Percentiles rank a stretch among this genome's conserved stretches.
Evolutionary conservation across 192 early-diverging fungal genomes (phyloP).

Genomic region (Podila epigama): DNA sequence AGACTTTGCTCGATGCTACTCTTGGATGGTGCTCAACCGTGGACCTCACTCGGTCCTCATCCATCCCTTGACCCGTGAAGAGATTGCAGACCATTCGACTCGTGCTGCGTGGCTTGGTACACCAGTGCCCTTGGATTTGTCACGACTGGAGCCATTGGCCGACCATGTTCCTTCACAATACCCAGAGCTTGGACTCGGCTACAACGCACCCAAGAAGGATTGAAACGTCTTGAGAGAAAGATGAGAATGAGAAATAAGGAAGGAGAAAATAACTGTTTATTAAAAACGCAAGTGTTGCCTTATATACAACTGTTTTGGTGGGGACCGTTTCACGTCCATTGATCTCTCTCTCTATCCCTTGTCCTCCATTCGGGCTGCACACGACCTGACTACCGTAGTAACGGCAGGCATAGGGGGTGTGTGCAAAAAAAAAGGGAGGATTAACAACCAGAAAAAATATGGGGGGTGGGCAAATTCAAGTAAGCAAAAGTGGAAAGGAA

Average conservation of each 20-base stretch:
- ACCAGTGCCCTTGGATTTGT: constrained; percentile 57
- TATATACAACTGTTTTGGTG: too few species aligned
- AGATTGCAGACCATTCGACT: constrained; percentile 63
- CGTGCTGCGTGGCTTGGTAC: constrained; percentile 67
- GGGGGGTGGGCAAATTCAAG: too few species aligned
- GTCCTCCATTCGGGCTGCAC: too few species aligned
- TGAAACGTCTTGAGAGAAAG: background rate
- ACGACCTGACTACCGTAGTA: too few species aligned
- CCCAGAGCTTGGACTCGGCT: constrained; percentile 68
- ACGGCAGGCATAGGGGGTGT: too few species aligned
- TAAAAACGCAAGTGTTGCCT: constrained; percentile 2
- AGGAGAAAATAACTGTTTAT: too few species aligned
- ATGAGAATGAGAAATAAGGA: too few species aligned
- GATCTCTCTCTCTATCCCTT: too few species aligned
- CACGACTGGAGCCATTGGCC: constrained; percentile 20
- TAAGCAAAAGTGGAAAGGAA: too few species aligned
- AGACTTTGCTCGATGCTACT: constrained; percentile 62
- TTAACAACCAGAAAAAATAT: too few species aligned
- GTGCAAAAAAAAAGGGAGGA: too few species aligned
- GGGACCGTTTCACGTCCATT: too few species aligned
- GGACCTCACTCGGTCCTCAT: constrained; percentile 60
- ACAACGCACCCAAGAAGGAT: constrained; percentile 45
- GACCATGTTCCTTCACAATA: constrained; percentile 65
- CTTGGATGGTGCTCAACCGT: constrained; percentile 62
- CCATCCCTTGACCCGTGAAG: constrained; percentile 65